phyloP scores from a whole-genome alignment of 345 rosid species.

The Mallotus nudiflorus region DNA sequence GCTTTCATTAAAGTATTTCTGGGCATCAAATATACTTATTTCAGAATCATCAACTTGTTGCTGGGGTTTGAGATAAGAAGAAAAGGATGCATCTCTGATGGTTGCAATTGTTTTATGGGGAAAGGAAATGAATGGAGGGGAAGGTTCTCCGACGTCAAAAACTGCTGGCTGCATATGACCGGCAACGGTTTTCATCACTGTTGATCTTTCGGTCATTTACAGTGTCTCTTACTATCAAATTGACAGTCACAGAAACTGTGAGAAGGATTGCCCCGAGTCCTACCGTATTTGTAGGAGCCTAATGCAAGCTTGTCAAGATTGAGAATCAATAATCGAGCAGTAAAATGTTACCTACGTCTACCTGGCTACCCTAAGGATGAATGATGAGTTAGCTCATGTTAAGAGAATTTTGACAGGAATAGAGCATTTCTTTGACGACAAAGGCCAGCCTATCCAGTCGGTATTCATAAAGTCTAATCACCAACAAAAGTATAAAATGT shows the following conservation, averaged over 20 bases:
- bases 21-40: conserved; percentile 71
- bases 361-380: background rate
- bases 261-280: background rate
- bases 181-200: conserved; percentile 12
- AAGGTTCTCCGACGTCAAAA: conserved; percentile 1
- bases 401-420: background rate
- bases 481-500: conserved; percentile 4
- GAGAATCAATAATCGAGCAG: conserved; percentile 13
- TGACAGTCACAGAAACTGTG: background rate
- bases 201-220: conserved; percentile 19
- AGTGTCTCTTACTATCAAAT: background rate
- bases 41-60: conserved; percentile 50
- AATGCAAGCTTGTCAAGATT: background rate
- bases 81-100: conserved; percentile 14
- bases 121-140: conserved; percentile 13
- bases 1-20: conserved; percentile 58
- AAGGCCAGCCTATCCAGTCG: conserved; percentile 28
- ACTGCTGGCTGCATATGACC: background rate
- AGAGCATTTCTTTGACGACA: conserved; percentile 7
- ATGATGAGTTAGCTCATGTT: background rate
- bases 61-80: conserved; percentile 25
- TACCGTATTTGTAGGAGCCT: conserved; percentile 2
- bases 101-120: conserved; percentile 8
- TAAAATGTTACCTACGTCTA: conserved; percentile 4
- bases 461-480: conserved; percentile 11